A percentile compares a stretch with the other conserved stretches of the same genome.
phyloP scores from a whole-genome alignment of 371 early-diverging fungal species.

The Mycotypha africana region DNA sequence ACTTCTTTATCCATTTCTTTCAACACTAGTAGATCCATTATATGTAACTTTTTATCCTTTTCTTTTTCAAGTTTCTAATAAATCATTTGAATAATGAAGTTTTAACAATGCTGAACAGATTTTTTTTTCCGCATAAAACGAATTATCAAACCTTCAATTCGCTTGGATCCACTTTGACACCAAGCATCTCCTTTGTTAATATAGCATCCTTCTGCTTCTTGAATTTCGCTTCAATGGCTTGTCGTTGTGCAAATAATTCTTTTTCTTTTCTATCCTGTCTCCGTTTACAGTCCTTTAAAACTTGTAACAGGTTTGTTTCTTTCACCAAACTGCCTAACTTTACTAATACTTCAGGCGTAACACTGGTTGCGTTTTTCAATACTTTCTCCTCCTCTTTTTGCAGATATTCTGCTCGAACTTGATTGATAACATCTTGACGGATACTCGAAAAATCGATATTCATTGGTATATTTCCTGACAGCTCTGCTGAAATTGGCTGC shows the following conservation, averaged over 20 bases:
- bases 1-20: constrained; percentile 30
- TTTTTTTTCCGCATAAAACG: background rate
- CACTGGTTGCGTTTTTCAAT: constrained; percentile 16
- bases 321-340: constrained; percentile 26
- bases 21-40: constrained; percentile 28
- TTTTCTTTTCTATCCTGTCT: constrained; percentile 32
- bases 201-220: constrained; percentile 23
- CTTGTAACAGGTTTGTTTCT: constrained; percentile 26
- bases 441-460: constrained; percentile 27
- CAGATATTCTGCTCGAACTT: constrained; percentile 36
- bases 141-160: background rate
- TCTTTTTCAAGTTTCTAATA: constrained; percentile 24
- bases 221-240: constrained; percentile 18
- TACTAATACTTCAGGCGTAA: constrained; percentile 36
- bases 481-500: constrained; percentile 6
- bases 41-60: constrained; percentile 16
- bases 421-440: constrained; percentile 26
- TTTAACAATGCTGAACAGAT: too few species aligned
- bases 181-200: constrained; percentile 25
- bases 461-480: too few species aligned
- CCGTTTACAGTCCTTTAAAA: constrained; percentile 21
- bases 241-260: constrained; percentile 26
- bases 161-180: constrained; percentile 1
- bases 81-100: too few species aligned
- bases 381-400: constrained; percentile 6